Conservation (phyloP, 2,329 filamentous ascomycete genomes). For the Penicillium palitans region DNA sequence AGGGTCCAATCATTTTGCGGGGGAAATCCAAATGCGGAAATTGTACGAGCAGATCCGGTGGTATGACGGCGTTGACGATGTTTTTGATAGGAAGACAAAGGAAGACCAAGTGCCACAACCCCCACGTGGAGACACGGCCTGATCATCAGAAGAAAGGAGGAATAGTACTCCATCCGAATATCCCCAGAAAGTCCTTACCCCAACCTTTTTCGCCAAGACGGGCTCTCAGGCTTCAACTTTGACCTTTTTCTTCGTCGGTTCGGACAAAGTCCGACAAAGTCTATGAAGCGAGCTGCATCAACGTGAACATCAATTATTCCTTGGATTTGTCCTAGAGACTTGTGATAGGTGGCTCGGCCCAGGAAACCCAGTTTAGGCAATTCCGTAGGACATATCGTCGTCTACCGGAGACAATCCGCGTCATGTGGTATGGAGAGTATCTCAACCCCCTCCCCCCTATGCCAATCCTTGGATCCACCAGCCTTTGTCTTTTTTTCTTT, state of each 20-base stretch:
- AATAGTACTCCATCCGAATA: not conserved
- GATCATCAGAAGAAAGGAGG: not conserved
- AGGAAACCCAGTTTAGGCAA: not conserved
- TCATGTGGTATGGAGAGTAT: not conserved
- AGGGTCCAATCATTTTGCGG: conserved; percentile 11
- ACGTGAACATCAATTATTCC: not conserved
- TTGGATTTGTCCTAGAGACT: not conserved
- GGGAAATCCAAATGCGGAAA: conserved; percentile 5
- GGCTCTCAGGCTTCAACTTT: not conserved
- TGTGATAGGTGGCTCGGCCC: not conserved
- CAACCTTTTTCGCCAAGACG: not conserved
- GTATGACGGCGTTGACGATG: not conserved
- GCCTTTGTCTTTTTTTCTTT: too few relatives aligned
- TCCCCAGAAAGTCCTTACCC: not conserved
- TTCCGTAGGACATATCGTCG: not conserved
- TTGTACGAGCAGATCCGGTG: not conserved
- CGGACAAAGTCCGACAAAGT: conserved; percentile 10
- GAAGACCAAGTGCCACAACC: not conserved
- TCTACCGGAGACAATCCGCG: not conserved
- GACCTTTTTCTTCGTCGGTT: not conserved
- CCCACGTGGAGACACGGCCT: conserved; percentile 4
- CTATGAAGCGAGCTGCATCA: not conserved
- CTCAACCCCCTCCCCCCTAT: too few relatives aligned
- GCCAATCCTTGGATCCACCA: not conserved
- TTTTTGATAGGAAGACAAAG: not conserved